Base-by-base conservation (phyloP, 2,329 filamentous ascomycete species). In the Rutstroemia sp. region DNA sequence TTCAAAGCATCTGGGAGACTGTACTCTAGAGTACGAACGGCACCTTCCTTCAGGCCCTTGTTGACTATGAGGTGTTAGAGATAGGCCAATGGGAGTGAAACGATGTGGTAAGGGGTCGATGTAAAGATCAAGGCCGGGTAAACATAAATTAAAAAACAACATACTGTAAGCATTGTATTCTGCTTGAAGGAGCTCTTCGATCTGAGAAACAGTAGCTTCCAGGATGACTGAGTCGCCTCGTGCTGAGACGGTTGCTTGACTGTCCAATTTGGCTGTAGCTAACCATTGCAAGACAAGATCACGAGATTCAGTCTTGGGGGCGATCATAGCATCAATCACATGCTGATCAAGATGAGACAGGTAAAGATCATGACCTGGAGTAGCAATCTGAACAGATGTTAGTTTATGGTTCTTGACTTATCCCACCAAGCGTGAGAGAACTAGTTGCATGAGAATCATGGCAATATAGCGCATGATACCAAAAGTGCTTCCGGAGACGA, bases 241-340 rank as follows among this genome's bases (percentile, higher is more conserved):
- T 75, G 54, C 78, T 73, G 10, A 78, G 69, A 68, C 69, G 75
- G 66, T 78, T 75, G 58, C 67, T 65, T 48, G 72, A 57, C 51
- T 70, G 63, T 27, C 67, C 65, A 59, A 81, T 71, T 57, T 75
- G 76, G 66, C 79, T 73, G 60, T 77, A 73, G 69, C 68, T 8
- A 84, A 72, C 81, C 80, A 84, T 54, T 78, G 72, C 56, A 78
- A 73, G n/a, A 84, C 78, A n/a, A 79, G 71, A 37, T 76, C 68
- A 14, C 75, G 68, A 0, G 80, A 78, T 63, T 82, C 73, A 4
- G 79, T 72, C 6, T 74, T 72, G 2, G 82, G 81, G 58, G 73
- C 73, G 51, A 84, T 71, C 45, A 84, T 73, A 46, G 76, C 71
- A 50, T 79, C 71, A 30, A 84, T 77, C 52, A 81, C 75, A 14